These are phyloP conservation scores for Rubia tinctorum DNA, from an alignment of 305 asterid species.

Conservation along the genomic window DNA sequence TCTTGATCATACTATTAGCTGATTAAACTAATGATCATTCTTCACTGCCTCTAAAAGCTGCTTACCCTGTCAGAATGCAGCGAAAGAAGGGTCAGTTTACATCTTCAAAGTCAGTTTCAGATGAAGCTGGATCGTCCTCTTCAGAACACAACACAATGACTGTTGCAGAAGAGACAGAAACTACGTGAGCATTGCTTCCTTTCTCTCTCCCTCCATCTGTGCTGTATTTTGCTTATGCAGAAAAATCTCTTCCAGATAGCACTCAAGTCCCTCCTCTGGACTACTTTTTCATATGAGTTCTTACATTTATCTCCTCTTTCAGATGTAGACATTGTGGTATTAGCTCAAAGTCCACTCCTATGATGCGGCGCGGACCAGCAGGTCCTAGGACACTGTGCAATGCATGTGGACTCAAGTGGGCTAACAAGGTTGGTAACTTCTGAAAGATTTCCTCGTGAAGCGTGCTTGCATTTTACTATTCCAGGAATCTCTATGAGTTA, in stretches of 20 bases:
- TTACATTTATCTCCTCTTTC: slow-evolving; percentile 24
- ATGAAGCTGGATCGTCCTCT: slow-evolving; percentile 76
- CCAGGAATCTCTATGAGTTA: neutral
- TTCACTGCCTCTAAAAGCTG: neutral
- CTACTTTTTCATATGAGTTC: slow-evolving; percentile 6
- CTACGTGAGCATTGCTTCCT: slow-evolving; percentile 49
- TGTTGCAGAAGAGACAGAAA: slow-evolving; percentile 82
- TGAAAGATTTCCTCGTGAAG: neutral
- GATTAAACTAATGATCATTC: neutral
- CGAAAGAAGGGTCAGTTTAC: slow-evolving; percentile 99
- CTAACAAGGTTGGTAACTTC: slow-evolving; percentile 61
- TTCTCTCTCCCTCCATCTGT: neutral
- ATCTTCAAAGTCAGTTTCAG: slow-evolving; percentile 69
- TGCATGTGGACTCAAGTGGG: slow-evolving; percentile 98
- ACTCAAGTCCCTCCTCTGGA: slow-evolving; percentile 3
- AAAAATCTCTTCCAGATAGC: neutral
- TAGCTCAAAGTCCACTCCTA: slow-evolving; percentile 85
- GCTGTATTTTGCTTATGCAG: neutral
- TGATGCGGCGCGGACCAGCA: slow-evolving; percentile 98
- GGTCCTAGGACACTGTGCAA: slow-evolving; percentile 94
- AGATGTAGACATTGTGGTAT: slow-evolving; percentile 87
- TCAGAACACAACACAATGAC: slow-evolving; percentile 65
- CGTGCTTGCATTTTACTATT: neutral
- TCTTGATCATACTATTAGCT: neutral
- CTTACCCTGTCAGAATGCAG: slow-evolving; percentile 73